Percentiles rank a stretch among this genome's conserved stretches.
These are phyloP conservation scores for Castanospermum australe DNA, from an alignment of 306 rosid genomes.

Conservation along the genomic window DNA sequence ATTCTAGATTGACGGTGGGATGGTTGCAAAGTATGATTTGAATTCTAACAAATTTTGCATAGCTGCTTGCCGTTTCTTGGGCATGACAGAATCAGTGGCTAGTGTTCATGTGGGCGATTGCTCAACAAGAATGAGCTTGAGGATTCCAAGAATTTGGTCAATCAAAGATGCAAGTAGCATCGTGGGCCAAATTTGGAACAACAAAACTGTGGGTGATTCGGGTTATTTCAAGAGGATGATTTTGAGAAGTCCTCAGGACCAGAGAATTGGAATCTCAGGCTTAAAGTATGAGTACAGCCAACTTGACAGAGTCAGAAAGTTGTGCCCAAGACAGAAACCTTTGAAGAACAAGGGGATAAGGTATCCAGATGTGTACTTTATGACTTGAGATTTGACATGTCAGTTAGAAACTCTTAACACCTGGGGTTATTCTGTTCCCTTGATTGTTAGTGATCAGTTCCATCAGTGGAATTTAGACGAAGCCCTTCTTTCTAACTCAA, in stretches of 20 bases:
- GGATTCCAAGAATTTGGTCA: slow-evolving; percentile 44
- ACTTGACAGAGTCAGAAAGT: slow-evolving; percentile 22
- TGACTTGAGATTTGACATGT: slow-evolving; percentile 37
- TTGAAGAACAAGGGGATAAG: background rate
- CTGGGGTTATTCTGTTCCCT: slow-evolving; percentile 32
- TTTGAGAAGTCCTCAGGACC: background rate
- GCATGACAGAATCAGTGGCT: slow-evolving; percentile 27
- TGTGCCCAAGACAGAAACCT: slow-evolving; percentile 23
- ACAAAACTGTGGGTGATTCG: slow-evolving; percentile 19
- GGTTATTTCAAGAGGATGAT: slow-evolving; percentile 37
- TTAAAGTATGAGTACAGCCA: slow-evolving; percentile 41
- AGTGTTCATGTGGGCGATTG: slow-evolving; percentile 47
- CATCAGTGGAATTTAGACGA: background rate
- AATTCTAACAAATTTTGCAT: slow-evolving; percentile 24
- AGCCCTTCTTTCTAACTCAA: background rate
- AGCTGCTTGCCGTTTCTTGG: slow-evolving; percentile 40
- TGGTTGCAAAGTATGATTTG: too few species aligned
- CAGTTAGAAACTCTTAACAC: background rate
- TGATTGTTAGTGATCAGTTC: slow-evolving; percentile 21
- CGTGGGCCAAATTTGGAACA: slow-evolving; percentile 54
- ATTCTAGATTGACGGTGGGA: too few species aligned
- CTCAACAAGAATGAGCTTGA: slow-evolving; percentile 43
- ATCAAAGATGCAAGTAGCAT: slow-evolving; percentile 24
- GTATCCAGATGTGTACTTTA: background rate
- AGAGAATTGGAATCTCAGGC: background rate